A percentile compares a stretch with the other conserved stretches of the same genome.
Evolutionary conservation across 192 early-diverging fungal species (phyloP).

Genomic region (Dissophora ornata): DNA sequence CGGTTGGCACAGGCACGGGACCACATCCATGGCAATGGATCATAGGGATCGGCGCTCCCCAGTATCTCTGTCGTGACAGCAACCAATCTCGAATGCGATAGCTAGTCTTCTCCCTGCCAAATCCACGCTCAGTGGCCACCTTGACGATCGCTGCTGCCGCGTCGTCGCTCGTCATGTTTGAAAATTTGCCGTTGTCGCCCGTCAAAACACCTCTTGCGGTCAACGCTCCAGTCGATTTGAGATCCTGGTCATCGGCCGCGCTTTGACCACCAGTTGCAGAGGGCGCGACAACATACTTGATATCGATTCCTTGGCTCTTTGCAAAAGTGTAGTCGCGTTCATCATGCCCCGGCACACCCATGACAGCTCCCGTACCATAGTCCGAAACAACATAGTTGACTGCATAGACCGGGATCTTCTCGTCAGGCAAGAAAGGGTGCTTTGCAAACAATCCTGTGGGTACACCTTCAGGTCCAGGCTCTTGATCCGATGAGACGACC

Average conservation of each 20-base stretch:
- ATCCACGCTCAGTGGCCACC: conserved; percentile 58
- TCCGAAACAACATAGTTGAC: conserved; percentile 79
- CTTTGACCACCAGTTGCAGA: conserved; percentile 10
- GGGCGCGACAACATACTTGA: conserved; percentile 66
- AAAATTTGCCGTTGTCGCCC: conserved; percentile 64
- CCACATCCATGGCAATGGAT: conserved; percentile 88
- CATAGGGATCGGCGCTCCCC: conserved; percentile 97
- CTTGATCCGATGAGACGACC: conserved; percentile 1
- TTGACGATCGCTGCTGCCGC: conserved; percentile 65
- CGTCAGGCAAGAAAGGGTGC: conserved; percentile 68
- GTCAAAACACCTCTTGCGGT: conserved; percentile 70
- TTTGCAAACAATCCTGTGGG: conserved; percentile 72
- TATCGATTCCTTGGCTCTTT: conserved; percentile 58
- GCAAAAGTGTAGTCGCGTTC: conserved; percentile 79
- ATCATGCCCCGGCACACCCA: conserved; percentile 90
- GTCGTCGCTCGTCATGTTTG: conserved; percentile 68
- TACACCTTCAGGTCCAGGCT: conserved; percentile 56
- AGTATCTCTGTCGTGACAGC: conserved; percentile 93
- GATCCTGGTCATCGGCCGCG: not conserved
- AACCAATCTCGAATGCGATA: conserved; percentile 96
- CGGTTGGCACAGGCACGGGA: conserved; percentile 83
- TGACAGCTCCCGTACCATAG: conserved; percentile 86
- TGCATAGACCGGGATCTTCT: conserved; percentile 74
- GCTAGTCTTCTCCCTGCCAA: conserved; percentile 64
- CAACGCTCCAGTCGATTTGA: conserved; percentile 31